Evolutionary conservation across 441 rosid genomes (phyloP).

Genomic region (Pelargonium exstipulatum): DNA sequence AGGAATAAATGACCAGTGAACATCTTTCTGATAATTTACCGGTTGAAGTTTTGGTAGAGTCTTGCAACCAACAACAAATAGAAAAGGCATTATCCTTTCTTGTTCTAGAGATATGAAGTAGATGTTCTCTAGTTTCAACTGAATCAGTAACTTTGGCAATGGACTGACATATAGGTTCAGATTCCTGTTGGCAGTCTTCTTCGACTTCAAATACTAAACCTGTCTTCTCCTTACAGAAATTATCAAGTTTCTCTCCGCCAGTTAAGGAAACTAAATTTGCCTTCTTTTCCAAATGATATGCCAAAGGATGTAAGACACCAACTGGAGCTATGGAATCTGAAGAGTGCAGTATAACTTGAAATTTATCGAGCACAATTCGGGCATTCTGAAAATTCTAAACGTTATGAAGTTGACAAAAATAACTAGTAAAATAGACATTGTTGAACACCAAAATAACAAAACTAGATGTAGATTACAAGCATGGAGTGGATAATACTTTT

Average conservation of each 20-base stretch:
- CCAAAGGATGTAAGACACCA: slow-evolving; percentile 76
- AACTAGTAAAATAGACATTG: slow-evolving; percentile 3
- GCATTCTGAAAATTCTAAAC: slow-evolving; percentile 53
- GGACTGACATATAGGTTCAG: slow-evolving; percentile 28
- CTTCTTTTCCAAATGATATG: slow-evolving; percentile 69
- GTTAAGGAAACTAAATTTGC: slow-evolving; percentile 24
- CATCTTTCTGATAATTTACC: slow-evolving; percentile 37
- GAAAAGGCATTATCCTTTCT: slow-evolving; percentile 53
- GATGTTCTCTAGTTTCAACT: slow-evolving; percentile 34
- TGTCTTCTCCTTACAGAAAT: slow-evolving; percentile 28
- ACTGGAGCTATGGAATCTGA: slow-evolving; percentile 86
- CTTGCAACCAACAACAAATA: slow-evolving; percentile 79
- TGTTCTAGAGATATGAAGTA: slow-evolving; percentile 44
- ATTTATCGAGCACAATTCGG: slow-evolving; percentile 76
- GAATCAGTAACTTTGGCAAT: slow-evolving; percentile 31
- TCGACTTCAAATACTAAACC: slow-evolving; percentile 57
- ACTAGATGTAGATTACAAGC: not conserved
- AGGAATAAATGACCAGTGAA: slow-evolving; percentile 11
- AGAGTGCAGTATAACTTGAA: slow-evolving; percentile 65
- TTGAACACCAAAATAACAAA: not conserved
- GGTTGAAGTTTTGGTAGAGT: slow-evolving; percentile 35
- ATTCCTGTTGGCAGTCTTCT: slow-evolving; percentile 37
- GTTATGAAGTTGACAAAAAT: slow-evolving; percentile 23
- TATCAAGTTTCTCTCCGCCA: slow-evolving; percentile 17
- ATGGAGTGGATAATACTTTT: not conserved